These are phyloP conservation scores for sunflower (Helianthus annuus) DNA, from an alignment of 129 eudicot genomes.

Conservation along the genomic window DNA sequence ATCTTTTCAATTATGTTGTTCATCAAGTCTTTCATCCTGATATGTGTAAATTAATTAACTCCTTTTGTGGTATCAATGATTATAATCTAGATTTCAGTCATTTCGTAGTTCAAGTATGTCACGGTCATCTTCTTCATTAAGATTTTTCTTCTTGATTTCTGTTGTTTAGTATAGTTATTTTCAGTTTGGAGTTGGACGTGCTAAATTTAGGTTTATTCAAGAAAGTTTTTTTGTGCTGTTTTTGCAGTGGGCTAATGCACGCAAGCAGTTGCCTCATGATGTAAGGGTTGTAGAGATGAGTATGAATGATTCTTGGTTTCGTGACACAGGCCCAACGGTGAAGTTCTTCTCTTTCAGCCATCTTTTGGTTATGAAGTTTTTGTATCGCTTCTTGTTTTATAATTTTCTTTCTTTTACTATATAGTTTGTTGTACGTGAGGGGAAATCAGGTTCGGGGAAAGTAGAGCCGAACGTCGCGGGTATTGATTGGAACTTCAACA, in stretches of 20 bases:
- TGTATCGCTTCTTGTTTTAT: slow-evolving; percentile 8
- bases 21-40: not conserved
- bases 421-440: slow-evolving; percentile 70
- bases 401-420: not conserved
- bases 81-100: not conserved
- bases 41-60: not conserved
- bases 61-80: not conserved
- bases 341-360: slow-evolving; percentile 25
- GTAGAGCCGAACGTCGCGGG: slow-evolving; percentile 55
- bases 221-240: not conserved
- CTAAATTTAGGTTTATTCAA: not conserved
- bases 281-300: slow-evolving; percentile 96
- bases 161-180: not conserved
- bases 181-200: not conserved
- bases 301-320: slow-evolving; percentile 98
- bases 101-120: no score
- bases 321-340: slow-evolving; percentile 95
- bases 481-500: slow-evolving; percentile 91
- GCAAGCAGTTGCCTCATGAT: slow-evolving; percentile 57
- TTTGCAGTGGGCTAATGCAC: slow-evolving; percentile 84
- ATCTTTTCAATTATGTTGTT: not conserved
- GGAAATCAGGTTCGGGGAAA: slow-evolving; percentile 33
- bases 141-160: slow-evolving; percentile 11
- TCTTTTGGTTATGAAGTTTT: slow-evolving; percentile 2
- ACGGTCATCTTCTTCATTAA: slow-evolving; percentile 4